Percentiles rank a stretch among this genome's conserved stretches.
phyloP scores from a whole-genome alignment of 2,329 filamentous ascomycete genomes.

The Triangularia setosa region DNA sequence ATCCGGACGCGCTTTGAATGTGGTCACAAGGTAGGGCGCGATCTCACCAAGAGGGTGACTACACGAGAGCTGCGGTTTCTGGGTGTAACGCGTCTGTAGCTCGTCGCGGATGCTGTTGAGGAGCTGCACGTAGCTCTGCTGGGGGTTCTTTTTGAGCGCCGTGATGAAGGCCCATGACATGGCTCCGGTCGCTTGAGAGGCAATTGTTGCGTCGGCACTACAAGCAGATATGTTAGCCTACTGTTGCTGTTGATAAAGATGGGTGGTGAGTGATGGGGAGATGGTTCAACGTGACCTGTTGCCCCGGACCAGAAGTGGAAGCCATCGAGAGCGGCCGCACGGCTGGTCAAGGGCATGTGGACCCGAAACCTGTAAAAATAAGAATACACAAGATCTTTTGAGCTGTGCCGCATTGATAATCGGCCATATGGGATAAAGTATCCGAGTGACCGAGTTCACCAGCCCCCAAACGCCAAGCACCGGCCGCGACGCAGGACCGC shows the following conservation, averaged over 20 bases:
- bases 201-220: constrained; percentile 89
- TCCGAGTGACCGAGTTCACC: not conserved
- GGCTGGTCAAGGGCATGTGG: no score
- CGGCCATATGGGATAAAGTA: no score
- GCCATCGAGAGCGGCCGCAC: no score
- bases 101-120: constrained; percentile 96
- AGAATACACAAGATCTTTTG: constrained; percentile 2
- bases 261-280: no score
- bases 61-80: constrained; percentile 95
- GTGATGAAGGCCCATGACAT: constrained; percentile 98
- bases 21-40: constrained; percentile 18
- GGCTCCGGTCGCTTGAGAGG: constrained; percentile 85
- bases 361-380: no score
- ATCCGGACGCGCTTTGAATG: constrained; percentile 24
- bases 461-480: constrained; percentile 1
- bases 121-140: constrained; percentile 96
- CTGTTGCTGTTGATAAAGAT: not conserved
- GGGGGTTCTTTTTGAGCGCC: constrained; percentile 90
- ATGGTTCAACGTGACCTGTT: no score
- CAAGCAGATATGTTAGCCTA: constrained; percentile 3
- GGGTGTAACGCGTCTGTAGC: constrained; percentile 78
- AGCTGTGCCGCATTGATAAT: constrained; percentile 1
- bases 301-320: no score
- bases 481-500: not conserved
- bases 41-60: constrained; percentile 88